phyloP scores from a whole-genome alignment of 2,329 filamentous ascomycete genomes.

The Ophiostoma fasciatum region DNA sequence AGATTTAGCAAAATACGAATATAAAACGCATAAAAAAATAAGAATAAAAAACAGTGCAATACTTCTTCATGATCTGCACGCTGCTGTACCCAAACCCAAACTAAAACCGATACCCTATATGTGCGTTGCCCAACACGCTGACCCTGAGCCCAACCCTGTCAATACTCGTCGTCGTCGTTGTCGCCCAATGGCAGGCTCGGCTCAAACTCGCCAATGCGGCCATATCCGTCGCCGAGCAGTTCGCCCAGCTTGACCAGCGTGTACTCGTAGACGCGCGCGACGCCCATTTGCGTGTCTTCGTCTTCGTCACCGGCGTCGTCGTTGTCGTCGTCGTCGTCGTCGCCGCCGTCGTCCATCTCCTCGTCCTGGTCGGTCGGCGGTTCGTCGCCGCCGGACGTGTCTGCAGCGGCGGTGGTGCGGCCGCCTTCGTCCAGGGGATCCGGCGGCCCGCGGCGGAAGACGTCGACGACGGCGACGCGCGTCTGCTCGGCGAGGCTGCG shows the following conservation, averaged over 20 bases:
- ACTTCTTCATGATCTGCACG: too few relatives aligned
- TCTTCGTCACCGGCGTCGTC: constrained; percentile 20
- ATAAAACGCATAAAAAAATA: too few relatives aligned
- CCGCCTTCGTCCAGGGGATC: constrained; percentile 4
- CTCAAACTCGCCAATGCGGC: constrained; percentile 4
- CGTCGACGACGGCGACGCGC: constrained; percentile 53
- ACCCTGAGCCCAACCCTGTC: too few relatives aligned
- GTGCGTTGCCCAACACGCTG: too few relatives aligned
- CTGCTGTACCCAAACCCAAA: too few relatives aligned
- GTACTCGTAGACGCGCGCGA: constrained; percentile 63
- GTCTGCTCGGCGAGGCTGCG: constrained; percentile 68
- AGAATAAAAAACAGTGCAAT: too few relatives aligned
- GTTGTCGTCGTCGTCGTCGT: constrained; percentile 17
- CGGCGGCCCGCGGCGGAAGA: constrained; percentile 33
- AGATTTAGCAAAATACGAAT: too few relatives aligned
- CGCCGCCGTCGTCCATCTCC: constrained; percentile 5
- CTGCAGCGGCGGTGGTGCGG: background rate
- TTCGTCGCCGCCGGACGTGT: background rate
- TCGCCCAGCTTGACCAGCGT: constrained; percentile 64
- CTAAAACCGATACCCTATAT: too few relatives aligned
- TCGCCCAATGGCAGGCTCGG: background rate
- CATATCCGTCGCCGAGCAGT: constrained; percentile 34
- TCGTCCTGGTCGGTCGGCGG: constrained; percentile 6
- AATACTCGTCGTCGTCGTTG: constrained; percentile 6
- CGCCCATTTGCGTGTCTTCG: constrained; percentile 44